Percentiles rank a stretch among this genome's conserved stretches.
Conservation (phyloP, 2,329 filamentous ascomycete species). For the Exserohilum rostratum region DNA sequence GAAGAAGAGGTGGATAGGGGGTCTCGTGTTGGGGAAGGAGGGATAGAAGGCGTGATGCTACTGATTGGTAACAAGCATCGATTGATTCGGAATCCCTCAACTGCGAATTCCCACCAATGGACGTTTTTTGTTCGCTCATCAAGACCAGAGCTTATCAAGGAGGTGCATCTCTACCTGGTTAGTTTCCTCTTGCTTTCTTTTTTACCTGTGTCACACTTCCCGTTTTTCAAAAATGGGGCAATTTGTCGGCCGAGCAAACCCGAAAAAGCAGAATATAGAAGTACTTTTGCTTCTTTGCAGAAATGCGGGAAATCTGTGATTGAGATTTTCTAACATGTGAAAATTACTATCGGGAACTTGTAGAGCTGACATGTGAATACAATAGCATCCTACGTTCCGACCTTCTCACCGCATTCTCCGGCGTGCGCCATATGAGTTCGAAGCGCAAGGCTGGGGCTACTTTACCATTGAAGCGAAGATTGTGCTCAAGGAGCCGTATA, state of each 20-base stretch:
- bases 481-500: slow-evolving; percentile 52
- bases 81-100: slow-evolving; percentile 26
- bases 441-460: slow-evolving; percentile 51
- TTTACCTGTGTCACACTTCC: too few relatives aligned
- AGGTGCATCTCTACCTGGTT: slow-evolving; percentile 49
- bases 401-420: slow-evolving; percentile 44
- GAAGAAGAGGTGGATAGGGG: slow-evolving; percentile 43
- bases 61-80: slow-evolving; percentile 54
- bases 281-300: too few relatives aligned
- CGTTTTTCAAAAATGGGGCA: too few relatives aligned
- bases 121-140: slow-evolving; percentile 54
- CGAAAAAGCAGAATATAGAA: too few relatives aligned
- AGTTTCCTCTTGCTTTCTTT: too few relatives aligned
- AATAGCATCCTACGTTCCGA: slow-evolving; percentile 54
- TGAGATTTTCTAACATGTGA: too few relatives aligned
- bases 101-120: slow-evolving; percentile 52
- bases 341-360: too few relatives aligned
- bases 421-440: slow-evolving; percentile 49
- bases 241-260: too few relatives aligned
- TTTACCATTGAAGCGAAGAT: slow-evolving; percentile 51
- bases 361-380: slow-evolving; percentile 5
- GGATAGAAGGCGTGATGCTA: slow-evolving; percentile 51
- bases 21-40: slow-evolving; percentile 28
- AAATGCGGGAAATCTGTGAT: too few relatives aligned
- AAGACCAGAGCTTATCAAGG: slow-evolving; percentile 53